phyloP scores from a whole-genome alignment of 176 grass and related monocot species.

The Carex parvula region DNA sequence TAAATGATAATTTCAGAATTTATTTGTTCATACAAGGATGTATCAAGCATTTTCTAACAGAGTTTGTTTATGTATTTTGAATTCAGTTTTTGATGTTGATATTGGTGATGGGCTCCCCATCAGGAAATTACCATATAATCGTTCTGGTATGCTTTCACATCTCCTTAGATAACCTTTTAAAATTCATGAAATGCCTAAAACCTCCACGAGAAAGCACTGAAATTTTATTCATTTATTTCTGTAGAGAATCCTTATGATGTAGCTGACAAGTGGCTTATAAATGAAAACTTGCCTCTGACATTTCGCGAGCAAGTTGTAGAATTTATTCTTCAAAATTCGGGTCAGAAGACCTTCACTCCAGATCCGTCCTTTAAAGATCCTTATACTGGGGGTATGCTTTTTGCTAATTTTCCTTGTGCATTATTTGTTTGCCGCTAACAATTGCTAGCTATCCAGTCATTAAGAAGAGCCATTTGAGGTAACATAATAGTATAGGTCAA shows the following conservation, averaged over 20 bases:
- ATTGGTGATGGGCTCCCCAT: constrained; percentile 95
- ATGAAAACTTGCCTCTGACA: constrained; percentile 82
- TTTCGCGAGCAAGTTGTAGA: constrained; percentile 95
- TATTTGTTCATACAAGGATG: not conserved
- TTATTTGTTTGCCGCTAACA: not conserved
- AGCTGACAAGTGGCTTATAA: constrained; percentile 93
- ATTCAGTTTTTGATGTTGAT: constrained; percentile 96
- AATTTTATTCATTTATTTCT: constrained; percentile 19
- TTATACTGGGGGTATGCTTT: constrained; percentile 80
- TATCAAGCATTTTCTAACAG: constrained; percentile 5
- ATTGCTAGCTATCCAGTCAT: not conserved
- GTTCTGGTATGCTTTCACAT: constrained; percentile 52
- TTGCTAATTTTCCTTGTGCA: constrained; percentile 3
- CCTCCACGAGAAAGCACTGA: not conserved
- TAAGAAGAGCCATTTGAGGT: not conserved
- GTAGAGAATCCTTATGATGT: constrained; percentile 86
- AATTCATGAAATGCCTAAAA: not conserved
- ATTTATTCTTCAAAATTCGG: constrained; percentile 94
- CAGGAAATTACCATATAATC: constrained; percentile 90
- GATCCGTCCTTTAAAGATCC: constrained; percentile 91
- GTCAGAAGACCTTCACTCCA: constrained; percentile 73
- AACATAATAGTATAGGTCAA: not conserved
- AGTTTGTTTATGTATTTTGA: constrained; percentile 27
- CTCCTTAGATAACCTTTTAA: not conserved
- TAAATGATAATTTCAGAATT: not conserved